Conservation (phyloP, 129 eudicot genomes). For the Helianthus tuberosus region DNA sequence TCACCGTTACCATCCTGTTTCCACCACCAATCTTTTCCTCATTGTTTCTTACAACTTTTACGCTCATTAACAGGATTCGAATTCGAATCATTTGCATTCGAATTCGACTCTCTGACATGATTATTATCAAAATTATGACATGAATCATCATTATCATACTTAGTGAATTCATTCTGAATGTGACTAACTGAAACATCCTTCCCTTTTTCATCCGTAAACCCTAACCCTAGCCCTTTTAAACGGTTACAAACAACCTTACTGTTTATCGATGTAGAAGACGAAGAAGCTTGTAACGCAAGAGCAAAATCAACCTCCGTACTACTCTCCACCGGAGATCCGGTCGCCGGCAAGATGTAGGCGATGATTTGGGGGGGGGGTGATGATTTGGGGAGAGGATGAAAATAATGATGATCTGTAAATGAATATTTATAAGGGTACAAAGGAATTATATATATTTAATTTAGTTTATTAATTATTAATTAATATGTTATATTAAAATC, state of each 20-base stretch:
- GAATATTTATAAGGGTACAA: too few relatives aligned
- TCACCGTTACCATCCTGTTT: conserved; percentile 93
- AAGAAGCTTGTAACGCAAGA: conserved; percentile 87
- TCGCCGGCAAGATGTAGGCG: too few relatives aligned
- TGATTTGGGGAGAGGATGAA: too few relatives aligned
- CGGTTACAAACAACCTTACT: conserved; percentile 47
- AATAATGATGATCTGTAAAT: too few relatives aligned
- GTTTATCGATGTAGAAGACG: conserved; percentile 58
- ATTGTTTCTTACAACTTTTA: conserved; percentile 53
- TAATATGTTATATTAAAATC: too few relatives aligned
- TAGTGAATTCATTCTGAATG: conserved; percentile 28
- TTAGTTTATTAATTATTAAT: too few relatives aligned
- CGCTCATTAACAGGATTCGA: conserved; percentile 39
- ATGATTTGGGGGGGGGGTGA: too few relatives aligned
- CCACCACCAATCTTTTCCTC: conserved; percentile 99
- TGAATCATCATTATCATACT: conserved; percentile 49
- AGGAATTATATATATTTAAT: too few relatives aligned
- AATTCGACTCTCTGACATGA: conserved; percentile 50
- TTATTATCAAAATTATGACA: conserved; percentile 40
- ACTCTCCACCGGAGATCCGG: conserved; percentile 57
- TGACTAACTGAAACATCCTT: conserved; percentile 47
- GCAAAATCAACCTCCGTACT: conserved; percentile 78
- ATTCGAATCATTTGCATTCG: conserved; percentile 19
- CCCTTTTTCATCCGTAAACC: conserved; percentile 58
- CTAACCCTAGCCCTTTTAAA: conserved; percentile 40